Evolutionary conservation across 192 early-diverging fungal genomes (phyloP).

Genomic region (Coemansia sp.): DNA sequence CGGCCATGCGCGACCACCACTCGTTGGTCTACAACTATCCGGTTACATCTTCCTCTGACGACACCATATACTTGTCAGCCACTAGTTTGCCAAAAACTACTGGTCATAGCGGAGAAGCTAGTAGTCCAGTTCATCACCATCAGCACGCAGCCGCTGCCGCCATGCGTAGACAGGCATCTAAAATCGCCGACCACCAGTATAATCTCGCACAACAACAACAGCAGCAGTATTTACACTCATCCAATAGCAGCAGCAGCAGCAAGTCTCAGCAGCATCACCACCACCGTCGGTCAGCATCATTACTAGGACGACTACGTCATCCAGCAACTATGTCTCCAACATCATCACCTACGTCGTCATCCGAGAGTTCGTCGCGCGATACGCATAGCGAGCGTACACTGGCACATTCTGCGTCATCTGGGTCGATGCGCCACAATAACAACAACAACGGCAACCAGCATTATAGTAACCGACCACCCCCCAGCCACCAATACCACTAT

Average conservation of each 20-base stretch:
- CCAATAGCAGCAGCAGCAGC: background rate
- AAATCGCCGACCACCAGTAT: constrained; percentile 5
- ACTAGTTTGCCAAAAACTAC: background rate
- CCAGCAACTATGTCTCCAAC: constrained; percentile 19
- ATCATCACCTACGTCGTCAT: constrained; percentile 41
- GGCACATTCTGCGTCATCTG: constrained; percentile 35
- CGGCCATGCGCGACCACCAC: constrained; percentile 20
- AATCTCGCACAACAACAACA: background rate
- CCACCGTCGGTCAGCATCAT: constrained; percentile 31
- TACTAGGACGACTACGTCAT: constrained; percentile 20
- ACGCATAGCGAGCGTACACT: constrained; percentile 41
- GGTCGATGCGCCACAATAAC: constrained; percentile 26
- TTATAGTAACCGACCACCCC: background rate
- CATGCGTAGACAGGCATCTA: background rate
- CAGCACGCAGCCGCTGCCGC: no score
- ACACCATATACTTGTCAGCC: constrained; percentile 22
- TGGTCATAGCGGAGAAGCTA: background rate
- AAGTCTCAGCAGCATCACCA: no score
- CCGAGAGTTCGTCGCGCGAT: constrained; percentile 36
- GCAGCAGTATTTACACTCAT: background rate
- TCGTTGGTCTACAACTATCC: constrained; percentile 14
- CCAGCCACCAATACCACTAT: background rate
- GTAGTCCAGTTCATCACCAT: background rate
- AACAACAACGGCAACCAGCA: no score
- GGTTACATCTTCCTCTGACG: constrained; percentile 28